Evolutionary conservation across 176 grass and related monocot genomes (phyloP).

Genomic region (Rhynchospora breviuscula): DNA sequence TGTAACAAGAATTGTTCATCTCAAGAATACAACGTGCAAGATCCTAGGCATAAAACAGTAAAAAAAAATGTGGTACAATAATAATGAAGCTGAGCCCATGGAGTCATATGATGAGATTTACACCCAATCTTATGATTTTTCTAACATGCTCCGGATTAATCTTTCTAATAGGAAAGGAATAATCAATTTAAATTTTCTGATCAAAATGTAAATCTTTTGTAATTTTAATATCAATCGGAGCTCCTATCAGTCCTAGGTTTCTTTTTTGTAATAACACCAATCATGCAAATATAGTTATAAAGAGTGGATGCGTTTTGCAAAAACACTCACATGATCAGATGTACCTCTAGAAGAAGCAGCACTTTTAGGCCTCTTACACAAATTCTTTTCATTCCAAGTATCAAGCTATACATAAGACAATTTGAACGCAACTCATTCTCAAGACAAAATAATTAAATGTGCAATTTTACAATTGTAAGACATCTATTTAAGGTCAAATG

Average conservation of each 20-base stretch:
- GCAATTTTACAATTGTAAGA: background rate
- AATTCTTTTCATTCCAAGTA: constrained; percentile 70
- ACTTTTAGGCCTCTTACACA: constrained; percentile 27
- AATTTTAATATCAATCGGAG: background rate
- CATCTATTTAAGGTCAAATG: background rate
- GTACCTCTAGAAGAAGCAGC: constrained; percentile 30
- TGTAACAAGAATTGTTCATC: background rate
- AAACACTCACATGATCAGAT: constrained; percentile 24
- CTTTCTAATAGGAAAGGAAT: background rate
- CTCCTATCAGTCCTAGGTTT: background rate
- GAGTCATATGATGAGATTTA: no score
- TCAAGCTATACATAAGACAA: constrained; percentile 56
- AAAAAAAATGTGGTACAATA: no score
- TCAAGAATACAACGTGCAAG: background rate
- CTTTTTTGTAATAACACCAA: background rate
- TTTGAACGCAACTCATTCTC: constrained; percentile 21
- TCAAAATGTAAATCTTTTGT: background rate
- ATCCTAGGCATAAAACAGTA: background rate
- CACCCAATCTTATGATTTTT: no score
- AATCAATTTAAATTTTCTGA: constrained; percentile 12
- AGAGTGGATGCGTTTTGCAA: background rate
- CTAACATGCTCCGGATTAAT: no score
- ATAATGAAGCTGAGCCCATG: no score
- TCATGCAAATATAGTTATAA: background rate
- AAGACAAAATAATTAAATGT: background rate